These are phyloP conservation scores for Podila epigama DNA, from an alignment of 192 early-diverging fungal genomes.

Conservation along the genomic window DNA sequence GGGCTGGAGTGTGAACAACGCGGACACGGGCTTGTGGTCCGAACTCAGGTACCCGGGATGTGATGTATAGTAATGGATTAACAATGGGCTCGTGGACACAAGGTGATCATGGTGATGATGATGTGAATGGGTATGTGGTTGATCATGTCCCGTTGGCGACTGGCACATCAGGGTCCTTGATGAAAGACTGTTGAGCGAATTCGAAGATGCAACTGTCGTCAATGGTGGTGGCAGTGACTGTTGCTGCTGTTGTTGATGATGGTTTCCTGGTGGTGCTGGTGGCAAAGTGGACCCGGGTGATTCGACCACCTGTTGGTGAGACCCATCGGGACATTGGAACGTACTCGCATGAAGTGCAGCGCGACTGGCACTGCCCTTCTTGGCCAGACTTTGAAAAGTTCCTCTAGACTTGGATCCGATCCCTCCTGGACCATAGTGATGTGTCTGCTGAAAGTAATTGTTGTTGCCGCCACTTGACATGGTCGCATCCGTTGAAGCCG, in stretches of 20 bases:
- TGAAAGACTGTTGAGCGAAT: conserved; percentile 8
- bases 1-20: conserved; percentile 35
- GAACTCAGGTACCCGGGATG: conserved; percentile 44
- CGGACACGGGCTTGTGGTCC: conserved; percentile 55
- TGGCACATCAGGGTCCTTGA: conserved; percentile 15
- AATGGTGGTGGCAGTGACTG: conserved; percentile 1
- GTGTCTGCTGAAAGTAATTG: no score
- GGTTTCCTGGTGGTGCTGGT: background rate
- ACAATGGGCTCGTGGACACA: conserved; percentile 20
- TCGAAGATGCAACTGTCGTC: conserved; percentile 8
- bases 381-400: conserved; percentile 26
- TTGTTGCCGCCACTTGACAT: background rate
- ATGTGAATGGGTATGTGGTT: no score
- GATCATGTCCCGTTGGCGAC: no score
- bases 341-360: conserved; percentile 2
- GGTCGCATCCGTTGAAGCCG: background rate
- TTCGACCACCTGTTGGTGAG: background rate
- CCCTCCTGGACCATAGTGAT: background rate
- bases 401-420: conserved; percentile 18
- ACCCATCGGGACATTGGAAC: conserved; percentile 17
- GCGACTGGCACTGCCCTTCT: conserved; percentile 25
- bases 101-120: conserved; percentile 2
- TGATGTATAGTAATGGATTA: conserved; percentile 48
- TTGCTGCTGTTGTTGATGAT: background rate
- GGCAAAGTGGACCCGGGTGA: no score